Conservation (phyloP, 2,329 filamentous ascomycete species). For the Huntiella moniliformis region DNA sequence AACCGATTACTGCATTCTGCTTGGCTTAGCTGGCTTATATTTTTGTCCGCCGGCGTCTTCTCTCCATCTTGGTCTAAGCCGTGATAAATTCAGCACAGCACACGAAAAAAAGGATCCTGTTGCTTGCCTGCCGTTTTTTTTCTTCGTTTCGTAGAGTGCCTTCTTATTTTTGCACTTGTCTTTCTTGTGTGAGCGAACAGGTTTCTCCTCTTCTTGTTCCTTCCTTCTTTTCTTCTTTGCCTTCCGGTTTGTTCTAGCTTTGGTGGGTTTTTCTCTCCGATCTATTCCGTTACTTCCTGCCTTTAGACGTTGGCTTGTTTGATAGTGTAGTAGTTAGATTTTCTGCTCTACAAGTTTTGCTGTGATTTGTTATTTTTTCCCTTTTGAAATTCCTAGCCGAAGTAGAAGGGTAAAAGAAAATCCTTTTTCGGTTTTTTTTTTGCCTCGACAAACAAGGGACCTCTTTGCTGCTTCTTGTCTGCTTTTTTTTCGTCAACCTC, state of each 20-base stretch:
- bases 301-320: not conserved
- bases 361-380: not conserved
- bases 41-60: no score
- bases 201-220: constrained; percentile 2
- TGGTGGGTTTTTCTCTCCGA: not conserved
- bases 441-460: not conserved
- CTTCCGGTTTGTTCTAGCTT: not conserved
- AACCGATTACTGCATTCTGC: no score
- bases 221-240: not conserved
- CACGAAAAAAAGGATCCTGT: no score
- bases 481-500: no score
- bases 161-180: no score
- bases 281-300: not conserved
- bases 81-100: no score
- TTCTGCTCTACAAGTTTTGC: not conserved
- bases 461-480: no score
- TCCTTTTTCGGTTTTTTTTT: constrained; percentile 1
- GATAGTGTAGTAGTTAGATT: not conserved
- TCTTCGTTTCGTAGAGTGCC: no score
- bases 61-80: no score
- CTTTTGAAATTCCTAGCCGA: constrained; percentile 2
- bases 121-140: no score
- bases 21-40: no score
- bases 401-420: not conserved
- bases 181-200: no score